A percentile compares a stretch with the other conserved stretches of the same genome.
phyloP scores from a whole-genome alignment of 2,329 filamentous ascomycete species.

The Acrocalymma vagum region DNA sequence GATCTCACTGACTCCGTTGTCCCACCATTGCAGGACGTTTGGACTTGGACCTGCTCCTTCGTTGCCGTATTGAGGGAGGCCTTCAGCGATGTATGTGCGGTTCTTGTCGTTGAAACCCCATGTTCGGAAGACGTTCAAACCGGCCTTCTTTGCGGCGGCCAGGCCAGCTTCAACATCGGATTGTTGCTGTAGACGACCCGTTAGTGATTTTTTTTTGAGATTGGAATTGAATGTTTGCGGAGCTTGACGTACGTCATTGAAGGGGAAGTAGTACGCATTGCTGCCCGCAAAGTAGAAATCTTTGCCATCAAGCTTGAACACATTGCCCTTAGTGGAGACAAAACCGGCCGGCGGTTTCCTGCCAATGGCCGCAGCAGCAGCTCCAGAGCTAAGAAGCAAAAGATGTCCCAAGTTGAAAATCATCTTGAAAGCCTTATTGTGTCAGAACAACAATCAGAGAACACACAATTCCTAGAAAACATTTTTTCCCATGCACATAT shows the following conservation, averaged over 20 bases:
- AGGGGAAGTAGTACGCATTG: constrained; percentile 67
- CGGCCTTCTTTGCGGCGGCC: constrained; percentile 56
- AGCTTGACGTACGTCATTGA: constrained; percentile 57
- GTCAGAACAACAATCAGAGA: neutral
- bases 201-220: constrained; percentile 6
- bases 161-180: constrained; percentile 58
- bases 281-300: constrained; percentile 66
- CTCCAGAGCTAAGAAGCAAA: constrained; percentile 23
- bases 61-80: constrained; percentile 62
- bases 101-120: constrained; percentile 69
- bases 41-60: constrained; percentile 58
- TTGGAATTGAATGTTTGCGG: neutral
- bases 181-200: constrained; percentile 52
- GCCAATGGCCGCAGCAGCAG: constrained; percentile 23
- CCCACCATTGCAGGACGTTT: constrained; percentile 55
- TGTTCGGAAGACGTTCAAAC: constrained; percentile 63
- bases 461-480: neutral
- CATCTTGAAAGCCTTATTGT: constrained; percentile 13
- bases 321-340: constrained; percentile 58
- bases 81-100: constrained; percentile 52
- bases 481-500: neutral
- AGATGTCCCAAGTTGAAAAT: constrained; percentile 20
- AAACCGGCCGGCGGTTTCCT: constrained; percentile 48
- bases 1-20: constrained; percentile 57
- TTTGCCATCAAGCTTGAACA: constrained; percentile 63